Evolutionary conservation across 805 yeast species (phyloP).

Genomic region (Grigorovia jiainica): DNA sequence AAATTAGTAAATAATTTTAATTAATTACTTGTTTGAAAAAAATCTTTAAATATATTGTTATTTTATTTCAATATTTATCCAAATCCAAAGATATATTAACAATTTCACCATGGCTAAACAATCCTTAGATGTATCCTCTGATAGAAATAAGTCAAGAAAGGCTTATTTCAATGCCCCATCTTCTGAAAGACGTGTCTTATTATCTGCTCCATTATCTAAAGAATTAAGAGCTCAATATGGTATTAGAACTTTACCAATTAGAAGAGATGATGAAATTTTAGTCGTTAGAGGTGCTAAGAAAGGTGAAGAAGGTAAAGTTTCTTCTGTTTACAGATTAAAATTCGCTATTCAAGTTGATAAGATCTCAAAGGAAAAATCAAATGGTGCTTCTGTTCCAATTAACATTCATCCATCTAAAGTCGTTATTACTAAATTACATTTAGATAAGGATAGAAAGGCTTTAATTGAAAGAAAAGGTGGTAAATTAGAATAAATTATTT

Average conservation of each 20-base stretch:
- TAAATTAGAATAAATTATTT: constrained; percentile 63
- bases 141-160: constrained; percentile 99
- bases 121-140: constrained; percentile 88
- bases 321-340: constrained; percentile 98
- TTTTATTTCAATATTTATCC: no score
- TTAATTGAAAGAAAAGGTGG: constrained; percentile 98
- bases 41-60: neutral
- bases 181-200: constrained; percentile 82
- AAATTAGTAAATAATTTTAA: constrained; percentile 39
- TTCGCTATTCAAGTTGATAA: constrained; percentile 94
- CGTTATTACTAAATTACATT: constrained; percentile 95
- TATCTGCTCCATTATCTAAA: constrained; percentile 98
- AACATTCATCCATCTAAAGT: constrained; percentile 98
- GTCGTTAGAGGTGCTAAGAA: constrained; percentile 98
- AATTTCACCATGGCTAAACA: constrained; percentile 35
- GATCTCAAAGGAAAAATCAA: constrained; percentile 94
- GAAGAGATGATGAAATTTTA: constrained; percentile 92
- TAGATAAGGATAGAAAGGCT: constrained; percentile 98
- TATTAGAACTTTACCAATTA: constrained; percentile 91
- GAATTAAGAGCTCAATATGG: constrained; percentile 97
- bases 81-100: no score
- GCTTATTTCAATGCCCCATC: constrained; percentile 99
- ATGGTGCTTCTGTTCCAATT: constrained; percentile 95
- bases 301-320: constrained; percentile 98
- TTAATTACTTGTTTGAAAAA: neutral